Conservation (phyloP, 1,284 basidiomycete species). For the Puccinia hordei region DNA sequence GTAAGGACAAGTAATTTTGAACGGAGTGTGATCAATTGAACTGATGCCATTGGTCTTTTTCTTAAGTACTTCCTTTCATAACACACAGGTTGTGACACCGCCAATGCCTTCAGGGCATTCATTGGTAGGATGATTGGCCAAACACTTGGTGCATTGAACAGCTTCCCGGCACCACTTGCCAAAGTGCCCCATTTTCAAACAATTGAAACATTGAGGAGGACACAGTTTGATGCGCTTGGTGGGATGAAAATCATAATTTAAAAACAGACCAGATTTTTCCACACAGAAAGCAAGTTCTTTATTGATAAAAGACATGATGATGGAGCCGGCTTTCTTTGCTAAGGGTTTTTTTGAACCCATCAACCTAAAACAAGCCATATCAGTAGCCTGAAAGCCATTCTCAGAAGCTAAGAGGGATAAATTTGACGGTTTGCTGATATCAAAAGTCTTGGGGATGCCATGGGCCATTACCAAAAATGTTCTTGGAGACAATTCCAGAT, state of each 20-base stretch:
- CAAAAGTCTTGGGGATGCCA: not conserved
- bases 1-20: not conserved
- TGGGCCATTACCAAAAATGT: not conserved
- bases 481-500: not conserved
- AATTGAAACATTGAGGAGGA: constrained; percentile 24
- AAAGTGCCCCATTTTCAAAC: not conserved
- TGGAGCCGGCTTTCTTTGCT: not conserved
- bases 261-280: not conserved
- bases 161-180: constrained; percentile 4
- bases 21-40: not conserved
- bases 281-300: not conserved
- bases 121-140: not conserved
- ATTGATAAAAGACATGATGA: not conserved
- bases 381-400: not conserved
- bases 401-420: not conserved
- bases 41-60: not conserved
- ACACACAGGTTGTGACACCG: not conserved
- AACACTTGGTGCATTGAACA: constrained; percentile 20
- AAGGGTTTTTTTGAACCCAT: not conserved
- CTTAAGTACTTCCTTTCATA: not conserved
- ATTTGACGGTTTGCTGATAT: not conserved
- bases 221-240: not conserved
- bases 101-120: not conserved
- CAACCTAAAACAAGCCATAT: not conserved
- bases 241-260: constrained; percentile 4